A percentile compares a stretch with the other conserved stretches of the same genome.
Evolutionary conservation across 1,284 basidiomycete species (phyloP).

Genomic region (Malassezia brasiliensis): DNA sequence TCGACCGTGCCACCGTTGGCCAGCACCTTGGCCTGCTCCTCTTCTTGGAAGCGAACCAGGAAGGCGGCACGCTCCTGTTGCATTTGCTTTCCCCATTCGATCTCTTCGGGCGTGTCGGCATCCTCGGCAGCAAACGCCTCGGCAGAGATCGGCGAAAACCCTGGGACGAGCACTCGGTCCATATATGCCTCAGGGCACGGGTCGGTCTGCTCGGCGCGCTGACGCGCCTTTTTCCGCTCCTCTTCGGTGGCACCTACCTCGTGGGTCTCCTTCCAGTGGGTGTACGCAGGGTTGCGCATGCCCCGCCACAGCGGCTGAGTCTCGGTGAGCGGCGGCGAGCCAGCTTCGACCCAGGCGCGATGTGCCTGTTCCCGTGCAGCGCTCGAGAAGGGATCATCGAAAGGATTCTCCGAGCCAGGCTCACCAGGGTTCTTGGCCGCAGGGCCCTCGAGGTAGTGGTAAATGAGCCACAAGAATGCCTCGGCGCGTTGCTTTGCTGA

Average conservation of each 20-base stretch:
- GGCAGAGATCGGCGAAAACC: slow-evolving; percentile 16
- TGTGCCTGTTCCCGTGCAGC: slow-evolving; percentile 21
- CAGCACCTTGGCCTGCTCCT: slow-evolving; percentile 31
- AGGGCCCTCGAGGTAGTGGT: slow-evolving; percentile 43
- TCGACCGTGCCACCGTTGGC: slow-evolving; percentile 8
- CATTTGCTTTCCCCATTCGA: slow-evolving; percentile 41
- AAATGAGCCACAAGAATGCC: slow-evolving; percentile 43
- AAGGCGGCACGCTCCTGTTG: slow-evolving; percentile 36
- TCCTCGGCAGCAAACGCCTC: slow-evolving; percentile 35
- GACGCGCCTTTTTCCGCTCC: slow-evolving; percentile 14
- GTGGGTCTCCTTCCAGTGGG: slow-evolving; percentile 23
- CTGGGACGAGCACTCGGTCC: slow-evolving; percentile 30
- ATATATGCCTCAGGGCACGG: slow-evolving; percentile 21
- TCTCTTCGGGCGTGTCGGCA: slow-evolving; percentile 39
- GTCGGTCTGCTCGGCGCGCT: not conserved
- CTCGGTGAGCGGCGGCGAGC: slow-evolving; percentile 9
- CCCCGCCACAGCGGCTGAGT: slow-evolving; percentile 30
- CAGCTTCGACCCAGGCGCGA: slow-evolving; percentile 20
- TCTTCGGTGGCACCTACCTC: slow-evolving; percentile 3
- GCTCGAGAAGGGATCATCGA: slow-evolving; percentile 30
- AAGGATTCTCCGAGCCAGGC: slow-evolving; percentile 29
- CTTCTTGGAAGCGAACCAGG: slow-evolving; percentile 37
- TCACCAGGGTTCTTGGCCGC: slow-evolving; percentile 28
- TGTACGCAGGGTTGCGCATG: slow-evolving; percentile 30
- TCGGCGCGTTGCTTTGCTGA: slow-evolving; percentile 32